These are phyloP conservation scores for Vigna trinervia DNA, from an alignment of 306 rosid genomes.

Conservation along the genomic window DNA sequence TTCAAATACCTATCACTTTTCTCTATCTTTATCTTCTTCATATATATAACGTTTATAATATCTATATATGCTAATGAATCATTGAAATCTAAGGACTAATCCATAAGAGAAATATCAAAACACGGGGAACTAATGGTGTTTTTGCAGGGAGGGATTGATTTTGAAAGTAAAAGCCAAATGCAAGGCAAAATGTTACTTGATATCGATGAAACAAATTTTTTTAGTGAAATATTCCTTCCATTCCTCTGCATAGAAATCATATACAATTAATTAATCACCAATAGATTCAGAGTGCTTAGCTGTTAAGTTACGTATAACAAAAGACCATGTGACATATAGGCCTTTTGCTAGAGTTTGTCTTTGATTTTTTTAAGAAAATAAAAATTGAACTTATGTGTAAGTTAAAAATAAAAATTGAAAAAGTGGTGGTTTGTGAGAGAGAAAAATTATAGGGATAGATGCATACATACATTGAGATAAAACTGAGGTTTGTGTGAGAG, in stretches of 20 bases:
- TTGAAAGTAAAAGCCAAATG: constrained; percentile 54
- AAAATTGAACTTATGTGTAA: too few relatives aligned
- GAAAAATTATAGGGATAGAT: background rate
- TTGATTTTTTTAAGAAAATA: too few relatives aligned
- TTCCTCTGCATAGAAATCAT: constrained; percentile 13
- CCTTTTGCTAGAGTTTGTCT: too few relatives aligned
- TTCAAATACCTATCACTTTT: too few relatives aligned
- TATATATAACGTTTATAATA: too few relatives aligned
- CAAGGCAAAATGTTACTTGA: constrained; percentile 55
- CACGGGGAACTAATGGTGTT: background rate
- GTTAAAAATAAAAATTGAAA: too few relatives aligned
- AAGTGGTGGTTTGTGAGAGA: background rate
- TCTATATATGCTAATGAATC: too few relatives aligned
- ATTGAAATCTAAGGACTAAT: too few relatives aligned
- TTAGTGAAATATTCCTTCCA: background rate
- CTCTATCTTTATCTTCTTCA: too few relatives aligned
- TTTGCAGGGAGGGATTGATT: constrained; percentile 58
- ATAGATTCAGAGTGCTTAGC: constrained; percentile 47
- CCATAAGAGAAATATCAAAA: too few relatives aligned
- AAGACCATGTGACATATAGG: constrained; percentile 7
- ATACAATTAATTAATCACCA: constrained; percentile 3
- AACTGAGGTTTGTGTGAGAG: constrained; percentile 33
- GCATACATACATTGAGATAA: constrained; percentile 29
- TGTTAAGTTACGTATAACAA: constrained; percentile 41
- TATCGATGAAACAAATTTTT: background rate